Evolutionary conservation across 441 rosid genomes (phyloP).

Genomic region (Adansonia grandidieri): DNA sequence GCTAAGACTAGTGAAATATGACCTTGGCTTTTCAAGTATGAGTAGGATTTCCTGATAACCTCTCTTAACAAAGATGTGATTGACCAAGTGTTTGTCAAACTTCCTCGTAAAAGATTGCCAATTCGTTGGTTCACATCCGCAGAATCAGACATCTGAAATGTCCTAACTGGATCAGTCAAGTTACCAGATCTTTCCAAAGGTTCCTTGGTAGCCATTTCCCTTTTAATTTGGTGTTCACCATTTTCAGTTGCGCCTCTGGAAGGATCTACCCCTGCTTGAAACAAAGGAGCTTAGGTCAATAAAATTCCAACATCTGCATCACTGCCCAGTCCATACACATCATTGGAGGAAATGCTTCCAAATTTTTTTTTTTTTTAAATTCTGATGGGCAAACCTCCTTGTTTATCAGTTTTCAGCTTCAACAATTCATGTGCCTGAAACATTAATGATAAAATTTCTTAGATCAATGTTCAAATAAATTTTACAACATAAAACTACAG

Average conservation of each 20-base stretch:
- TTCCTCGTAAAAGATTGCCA: slow-evolving; percentile 38
- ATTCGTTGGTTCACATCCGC: slow-evolving; percentile 33
- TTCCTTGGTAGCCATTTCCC: slow-evolving; percentile 32
- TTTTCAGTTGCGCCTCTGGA: slow-evolving; percentile 35
- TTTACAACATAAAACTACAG: slow-evolving; percentile 17
- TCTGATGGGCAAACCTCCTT: slow-evolving; percentile 46
- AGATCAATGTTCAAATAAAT: slow-evolving; percentile 9
- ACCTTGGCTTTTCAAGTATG: slow-evolving; percentile 61
- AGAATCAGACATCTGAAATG: slow-evolving; percentile 35
- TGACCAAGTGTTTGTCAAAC: slow-evolving; percentile 32
- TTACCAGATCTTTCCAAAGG: slow-evolving; percentile 41
- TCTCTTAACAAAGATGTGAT: slow-evolving; percentile 42
- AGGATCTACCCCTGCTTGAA: slow-evolving; percentile 35
- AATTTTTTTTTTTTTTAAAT: too few relatives aligned
- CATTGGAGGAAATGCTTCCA: not conserved
- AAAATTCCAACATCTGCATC: not conserved
- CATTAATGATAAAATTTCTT: slow-evolving; percentile 9
- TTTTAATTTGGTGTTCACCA: slow-evolving; percentile 31
- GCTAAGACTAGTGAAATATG: slow-evolving; percentile 57
- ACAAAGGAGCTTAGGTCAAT: slow-evolving; percentile 34
- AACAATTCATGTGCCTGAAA: slow-evolving; percentile 77
- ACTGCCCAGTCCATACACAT: not conserved
- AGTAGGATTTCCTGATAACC: slow-evolving; percentile 41
- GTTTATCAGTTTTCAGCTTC: slow-evolving; percentile 68
- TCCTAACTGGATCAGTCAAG: slow-evolving; percentile 31